These are phyloP conservation scores for Mortierella sp. DNA, from an alignment of 371 early-diverging fungal genomes.

Conservation along the genomic window DNA sequence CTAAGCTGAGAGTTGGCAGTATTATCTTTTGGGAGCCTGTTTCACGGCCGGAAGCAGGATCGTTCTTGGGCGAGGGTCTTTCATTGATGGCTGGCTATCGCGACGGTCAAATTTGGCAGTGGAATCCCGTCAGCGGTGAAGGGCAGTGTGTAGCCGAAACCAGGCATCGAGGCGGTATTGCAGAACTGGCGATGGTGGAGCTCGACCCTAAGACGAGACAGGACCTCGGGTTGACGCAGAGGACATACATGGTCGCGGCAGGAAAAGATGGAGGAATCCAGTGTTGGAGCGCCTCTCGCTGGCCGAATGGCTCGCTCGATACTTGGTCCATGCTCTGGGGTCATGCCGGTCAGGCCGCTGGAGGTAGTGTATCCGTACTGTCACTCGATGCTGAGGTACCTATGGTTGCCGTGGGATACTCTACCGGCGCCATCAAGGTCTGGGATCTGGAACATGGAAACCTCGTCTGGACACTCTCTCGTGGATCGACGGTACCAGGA, in stretches of 20 bases:
- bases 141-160: slow-evolving; percentile 24
- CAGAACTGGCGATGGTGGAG: slow-evolving; percentile 28
- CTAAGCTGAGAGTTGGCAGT: slow-evolving; percentile 17
- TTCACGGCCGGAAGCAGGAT: neutral
- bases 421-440: slow-evolving; percentile 47
- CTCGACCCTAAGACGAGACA: slow-evolving; percentile 19
- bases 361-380: slow-evolving; percentile 28
- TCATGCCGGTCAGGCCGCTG: slow-evolving; percentile 22
- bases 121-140: slow-evolving; percentile 24
- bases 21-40: slow-evolving; percentile 25
- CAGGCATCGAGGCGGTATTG: slow-evolving; percentile 44
- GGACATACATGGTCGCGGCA: slow-evolving; percentile 32
- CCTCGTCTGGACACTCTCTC: slow-evolving; percentile 47
- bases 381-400: slow-evolving; percentile 41
- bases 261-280: slow-evolving; percentile 54
- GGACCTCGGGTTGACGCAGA: slow-evolving; percentile 17
- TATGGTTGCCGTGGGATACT: slow-evolving; percentile 45
- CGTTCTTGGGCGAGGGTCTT: neutral
- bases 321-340: slow-evolving; percentile 34
- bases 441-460: slow-evolving; percentile 56
- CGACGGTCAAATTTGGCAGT: slow-evolving; percentile 52
- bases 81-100: slow-evolving; percentile 40
- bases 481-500: slow-evolving; percentile 14
- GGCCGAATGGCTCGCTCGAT: neutral
- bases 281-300: slow-evolving; percentile 32